Conservation (phyloP, 139 green algal species). For the Tetraselmis striata region DNA sequence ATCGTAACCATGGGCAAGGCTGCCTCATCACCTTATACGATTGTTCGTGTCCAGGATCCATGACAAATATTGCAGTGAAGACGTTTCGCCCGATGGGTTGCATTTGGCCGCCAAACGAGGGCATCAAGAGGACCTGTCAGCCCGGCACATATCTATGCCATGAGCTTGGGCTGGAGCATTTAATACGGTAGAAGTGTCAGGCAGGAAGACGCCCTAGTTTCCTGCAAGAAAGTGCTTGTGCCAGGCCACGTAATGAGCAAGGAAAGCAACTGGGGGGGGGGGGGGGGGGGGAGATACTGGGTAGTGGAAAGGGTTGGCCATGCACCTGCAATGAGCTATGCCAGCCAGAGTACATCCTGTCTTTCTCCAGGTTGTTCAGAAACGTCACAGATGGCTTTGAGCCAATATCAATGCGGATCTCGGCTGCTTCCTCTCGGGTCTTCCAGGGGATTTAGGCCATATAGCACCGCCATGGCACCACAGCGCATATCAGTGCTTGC, state of each 20-base stretch:
- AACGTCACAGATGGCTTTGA: constrained; percentile 35
- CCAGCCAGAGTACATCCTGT: constrained; percentile 41
- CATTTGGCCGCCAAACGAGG: constrained; percentile 34
- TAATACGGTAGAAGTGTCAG: no score
- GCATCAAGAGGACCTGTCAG: constrained; percentile 23
- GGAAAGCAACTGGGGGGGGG: no score
- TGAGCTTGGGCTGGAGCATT: no score
- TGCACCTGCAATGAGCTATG: background rate
- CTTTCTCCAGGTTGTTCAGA: constrained; percentile 81
- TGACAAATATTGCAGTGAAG: constrained; percentile 53
- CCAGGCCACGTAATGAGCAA: no score
- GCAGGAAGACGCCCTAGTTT: no score
- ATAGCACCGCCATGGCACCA: no score
- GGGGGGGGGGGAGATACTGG: background rate
- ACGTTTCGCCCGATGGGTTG: constrained; percentile 58
- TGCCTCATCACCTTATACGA: background rate
- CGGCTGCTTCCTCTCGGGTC: background rate
- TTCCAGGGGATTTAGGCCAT: no score
- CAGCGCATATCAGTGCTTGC: no score
- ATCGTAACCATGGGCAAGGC: no score
- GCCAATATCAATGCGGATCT: constrained; percentile 17
- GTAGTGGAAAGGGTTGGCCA: background rate
- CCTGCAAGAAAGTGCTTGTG: no score
- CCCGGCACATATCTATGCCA: no score
- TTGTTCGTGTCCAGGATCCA: constrained; percentile 37